A percentile compares a stretch with the other conserved stretches of the same genome.
phyloP scores from a whole-genome alignment of 176 grass and related monocot species.

The Musa acuminata region DNA sequence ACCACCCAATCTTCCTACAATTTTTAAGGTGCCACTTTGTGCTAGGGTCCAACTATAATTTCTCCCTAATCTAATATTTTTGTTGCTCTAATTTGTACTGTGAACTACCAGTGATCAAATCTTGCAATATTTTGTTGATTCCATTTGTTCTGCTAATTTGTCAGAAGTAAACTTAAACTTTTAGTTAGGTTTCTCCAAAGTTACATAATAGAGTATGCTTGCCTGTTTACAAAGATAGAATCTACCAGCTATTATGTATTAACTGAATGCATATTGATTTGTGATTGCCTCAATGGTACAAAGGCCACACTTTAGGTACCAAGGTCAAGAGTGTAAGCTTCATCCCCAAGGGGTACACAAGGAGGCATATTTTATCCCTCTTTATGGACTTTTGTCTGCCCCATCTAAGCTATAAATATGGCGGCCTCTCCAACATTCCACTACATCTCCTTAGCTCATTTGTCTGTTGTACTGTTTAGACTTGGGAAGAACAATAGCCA shows the following conservation, averaged over 20 bases:
- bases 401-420: slow-evolving; percentile 14
- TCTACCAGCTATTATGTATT: too few relatives aligned
- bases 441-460: background rate
- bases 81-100: too few relatives aligned
- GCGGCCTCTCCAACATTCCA: background rate
- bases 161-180: background rate
- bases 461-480: background rate
- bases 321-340: too few relatives aligned
- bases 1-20: background rate
- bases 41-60: background rate
- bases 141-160: background rate
- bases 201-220: too few relatives aligned
- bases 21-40: background rate
- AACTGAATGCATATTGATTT: too few relatives aligned
- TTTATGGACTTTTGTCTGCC: background rate
- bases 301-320: too few relatives aligned
- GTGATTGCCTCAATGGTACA: too few relatives aligned
- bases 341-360: too few relatives aligned
- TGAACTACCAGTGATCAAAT: too few relatives aligned
- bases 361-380: background rate
- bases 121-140: background rate
- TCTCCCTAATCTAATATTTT: background rate
- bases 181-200: background rate
- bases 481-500: background rate
- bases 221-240: too few relatives aligned